Conservation (phyloP, 2,329 filamentous ascomycete species). For the Chrysoporthe austroafricana region DNA sequence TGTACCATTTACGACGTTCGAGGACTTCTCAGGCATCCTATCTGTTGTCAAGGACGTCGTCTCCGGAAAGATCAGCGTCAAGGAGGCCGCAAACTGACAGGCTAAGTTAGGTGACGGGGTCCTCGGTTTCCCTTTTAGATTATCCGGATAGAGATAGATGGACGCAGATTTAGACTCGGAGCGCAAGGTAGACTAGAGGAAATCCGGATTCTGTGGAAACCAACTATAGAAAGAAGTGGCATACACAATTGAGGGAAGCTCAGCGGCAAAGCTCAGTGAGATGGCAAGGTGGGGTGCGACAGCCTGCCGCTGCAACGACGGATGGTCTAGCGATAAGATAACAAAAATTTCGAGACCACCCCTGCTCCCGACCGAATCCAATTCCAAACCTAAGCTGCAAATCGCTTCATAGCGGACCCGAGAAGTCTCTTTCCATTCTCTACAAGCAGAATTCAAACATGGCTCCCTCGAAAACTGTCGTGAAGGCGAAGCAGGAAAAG, state of each 20-base stretch:
- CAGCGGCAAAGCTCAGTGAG: background rate
- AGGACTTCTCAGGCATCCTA: conserved; percentile 81
- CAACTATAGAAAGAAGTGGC: background rate
- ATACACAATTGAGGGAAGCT: background rate
- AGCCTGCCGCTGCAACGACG: background rate
- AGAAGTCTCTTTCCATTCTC: background rate
- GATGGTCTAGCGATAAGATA: conserved; percentile 24
- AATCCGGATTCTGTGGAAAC: background rate
- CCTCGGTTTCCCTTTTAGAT: background rate
- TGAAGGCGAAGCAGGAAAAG: conserved; percentile 38
- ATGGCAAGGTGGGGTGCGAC: background rate
- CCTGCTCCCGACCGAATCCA: background rate
- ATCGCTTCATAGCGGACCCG: background rate
- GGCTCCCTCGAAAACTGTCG: conserved; percentile 40
- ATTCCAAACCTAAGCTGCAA: background rate
- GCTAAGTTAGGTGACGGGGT: background rate
- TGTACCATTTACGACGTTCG: conserved; percentile 85
- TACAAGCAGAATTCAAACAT: conserved; percentile 32
- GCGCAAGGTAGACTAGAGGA: background rate
- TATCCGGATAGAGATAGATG: conserved; percentile 9
- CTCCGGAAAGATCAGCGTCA: conserved; percentile 70
- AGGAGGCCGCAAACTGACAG: conserved; percentile 63
- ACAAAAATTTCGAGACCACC: conserved; percentile 25
- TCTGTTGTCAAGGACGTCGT: conserved; percentile 76
- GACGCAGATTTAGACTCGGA: background rate